Base-by-base conservation (phyloP, 768 basidiomycete species). In the Lepiota brunneoincarnata region DNA sequence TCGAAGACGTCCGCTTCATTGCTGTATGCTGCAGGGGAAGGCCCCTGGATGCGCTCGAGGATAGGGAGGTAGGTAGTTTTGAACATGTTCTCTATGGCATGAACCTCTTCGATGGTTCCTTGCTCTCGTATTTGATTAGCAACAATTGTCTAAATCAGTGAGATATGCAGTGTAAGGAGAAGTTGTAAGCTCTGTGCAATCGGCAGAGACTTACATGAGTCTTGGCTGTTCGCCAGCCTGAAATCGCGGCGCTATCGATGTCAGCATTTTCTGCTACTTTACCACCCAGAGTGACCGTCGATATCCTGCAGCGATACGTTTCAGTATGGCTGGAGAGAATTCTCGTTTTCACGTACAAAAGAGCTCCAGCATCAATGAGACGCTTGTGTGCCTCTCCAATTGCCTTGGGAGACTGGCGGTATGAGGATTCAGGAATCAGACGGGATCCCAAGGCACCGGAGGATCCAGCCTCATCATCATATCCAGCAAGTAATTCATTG, bases 161-260 rank as follows among this genome's bases (percentile, higher is more conserved):
- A 15, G 10, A 24, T 14, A 9, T 7, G 20, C 24, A 6, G 21
- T 24, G 40, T 14, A 31, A 15, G 28, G 21, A 1, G 28, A 36
- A 14, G 15, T 5, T 20, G 18, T 10, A 24, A 10, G 14, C 18
- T n/a, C n/a, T n/a, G n/a, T n/a, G n/a, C n/a, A n/a, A n/a, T n/a
- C n/a, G n/a, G 34, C 23, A 12, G 15, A 24, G 11, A 58, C 68
- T 42, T 47, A 72, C 72, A 49, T 71, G 72, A 21, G 67, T 64
- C 58, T 74, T 73, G 0, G 73, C 72, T 1, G 63, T 65, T 49
- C 72, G 57, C 73, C 73, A 74, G 17, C 62, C 67, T 7, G 71
- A 70, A 37, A 61, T 60, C n/a, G 72, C 59, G 15, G 72, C 70
- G 10, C 61, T 67, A 20, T 60, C 60, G 12, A 73, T 62, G 23